These are phyloP conservation scores for Rhodosporidiobolus odoratus DNA, from an alignment of 768 basidiomycete species.

Conservation along the genomic window DNA sequence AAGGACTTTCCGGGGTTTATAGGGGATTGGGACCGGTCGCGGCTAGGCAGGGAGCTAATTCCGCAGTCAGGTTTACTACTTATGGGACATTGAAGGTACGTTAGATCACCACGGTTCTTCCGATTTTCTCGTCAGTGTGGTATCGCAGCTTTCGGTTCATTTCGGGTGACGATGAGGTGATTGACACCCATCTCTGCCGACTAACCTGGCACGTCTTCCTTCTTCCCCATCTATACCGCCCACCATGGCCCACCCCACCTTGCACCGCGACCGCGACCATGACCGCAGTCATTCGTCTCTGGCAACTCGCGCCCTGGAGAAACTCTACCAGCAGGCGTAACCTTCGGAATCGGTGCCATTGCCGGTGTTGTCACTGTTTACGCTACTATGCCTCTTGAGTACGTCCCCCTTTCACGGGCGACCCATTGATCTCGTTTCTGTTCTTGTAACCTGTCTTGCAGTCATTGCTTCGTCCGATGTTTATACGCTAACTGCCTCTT, in stretches of 20 bases:
- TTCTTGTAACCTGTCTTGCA: background rate
- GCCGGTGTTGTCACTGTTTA: slow-evolving; percentile 95
- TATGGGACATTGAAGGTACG: slow-evolving; percentile 74
- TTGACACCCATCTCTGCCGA: too few relatives aligned
- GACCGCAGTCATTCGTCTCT: slow-evolving; percentile 69
- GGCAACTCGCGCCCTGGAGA: slow-evolving; percentile 76
- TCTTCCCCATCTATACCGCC: too few relatives aligned
- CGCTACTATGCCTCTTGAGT: slow-evolving; percentile 53
- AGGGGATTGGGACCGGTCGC: slow-evolving; percentile 91
- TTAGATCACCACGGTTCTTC: background rate
- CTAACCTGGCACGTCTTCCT: too few relatives aligned
- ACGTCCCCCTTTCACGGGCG: slow-evolving; percentile 29
- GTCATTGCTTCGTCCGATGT: background rate
- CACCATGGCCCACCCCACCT: too few relatives aligned
- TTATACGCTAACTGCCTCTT: too few relatives aligned
- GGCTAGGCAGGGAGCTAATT: slow-evolving; percentile 97
- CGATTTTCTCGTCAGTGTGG: background rate
- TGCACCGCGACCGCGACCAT: too few relatives aligned
- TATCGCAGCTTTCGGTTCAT: background rate
- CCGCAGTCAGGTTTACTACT: slow-evolving; percentile 89
- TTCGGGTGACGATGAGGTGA: too few relatives aligned
- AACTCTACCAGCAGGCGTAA: slow-evolving; percentile 74
- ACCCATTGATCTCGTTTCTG: background rate
- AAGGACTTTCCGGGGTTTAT: slow-evolving; percentile 72
- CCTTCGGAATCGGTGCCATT: slow-evolving; percentile 87